phyloP scores from a whole-genome alignment of 805 yeast species.

The Suhomyces pyralidae region DNA sequence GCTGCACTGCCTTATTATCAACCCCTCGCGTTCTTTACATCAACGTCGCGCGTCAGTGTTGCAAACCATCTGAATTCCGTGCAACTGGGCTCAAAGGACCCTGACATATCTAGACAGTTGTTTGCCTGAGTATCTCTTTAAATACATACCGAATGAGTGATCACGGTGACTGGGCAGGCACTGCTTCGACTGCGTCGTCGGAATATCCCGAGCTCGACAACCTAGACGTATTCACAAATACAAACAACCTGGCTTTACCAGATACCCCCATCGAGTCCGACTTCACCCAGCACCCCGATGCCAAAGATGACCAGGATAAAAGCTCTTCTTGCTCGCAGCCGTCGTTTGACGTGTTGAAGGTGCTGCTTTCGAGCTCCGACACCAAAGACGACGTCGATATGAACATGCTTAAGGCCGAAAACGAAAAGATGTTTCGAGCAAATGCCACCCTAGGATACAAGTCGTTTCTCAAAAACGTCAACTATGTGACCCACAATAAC shows the following conservation, averaged over 20 bases:
- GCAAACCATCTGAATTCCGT: neutral
- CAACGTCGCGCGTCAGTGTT: neutral
- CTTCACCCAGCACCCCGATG: neutral
- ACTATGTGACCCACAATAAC: slow-evolving; percentile 20
- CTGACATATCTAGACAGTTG: too few species aligned
- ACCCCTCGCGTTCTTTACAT: neutral
- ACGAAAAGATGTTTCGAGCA: slow-evolving; percentile 2
- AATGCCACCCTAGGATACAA: slow-evolving; percentile 13
- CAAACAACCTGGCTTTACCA: neutral
- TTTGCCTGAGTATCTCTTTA: too few species aligned
- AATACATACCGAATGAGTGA: too few species aligned
- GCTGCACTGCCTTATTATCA: neutral
- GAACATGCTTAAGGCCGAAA: neutral
- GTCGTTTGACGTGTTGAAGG: slow-evolving; percentile 4
- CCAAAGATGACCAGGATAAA: neutral
- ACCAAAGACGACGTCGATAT: neutral
- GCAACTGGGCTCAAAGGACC: neutral
- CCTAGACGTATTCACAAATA: neutral
- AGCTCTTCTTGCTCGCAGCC: slow-evolving; percentile 3
- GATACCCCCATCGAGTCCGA: neutral
- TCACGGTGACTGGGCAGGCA: neutral
- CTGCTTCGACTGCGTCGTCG: neutral
- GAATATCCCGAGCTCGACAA: neutral
- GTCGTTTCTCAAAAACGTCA: slow-evolving; percentile 26
- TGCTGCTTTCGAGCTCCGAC: neutral